Conservation (phyloP, 345 rosid genomes). For the Populus alba region DNA sequence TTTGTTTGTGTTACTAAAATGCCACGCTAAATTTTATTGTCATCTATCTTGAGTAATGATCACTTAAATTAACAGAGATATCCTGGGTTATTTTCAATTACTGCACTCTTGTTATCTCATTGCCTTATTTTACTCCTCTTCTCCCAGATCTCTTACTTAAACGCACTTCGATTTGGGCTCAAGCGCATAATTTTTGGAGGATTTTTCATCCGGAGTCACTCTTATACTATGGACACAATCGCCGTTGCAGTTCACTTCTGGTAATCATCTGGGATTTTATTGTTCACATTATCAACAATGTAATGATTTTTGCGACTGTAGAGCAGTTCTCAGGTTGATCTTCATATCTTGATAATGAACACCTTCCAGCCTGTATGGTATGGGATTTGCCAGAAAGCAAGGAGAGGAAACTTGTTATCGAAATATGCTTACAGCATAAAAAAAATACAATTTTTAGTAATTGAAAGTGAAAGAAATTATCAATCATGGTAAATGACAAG, state of each 20-base stretch:
- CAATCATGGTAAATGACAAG: neutral
- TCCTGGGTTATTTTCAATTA: neutral
- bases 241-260: conserved; percentile 98
- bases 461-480: neutral
- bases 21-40: neutral
- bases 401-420: neutral
- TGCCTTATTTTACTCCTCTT: conserved; percentile 3
- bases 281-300: neutral
- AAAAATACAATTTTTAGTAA: neutral
- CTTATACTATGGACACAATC: conserved; percentile 98
- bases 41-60: neutral
- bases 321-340: neutral
- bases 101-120: neutral
- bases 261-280: conserved; percentile 30
- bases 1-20: neutral
- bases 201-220: conserved; percentile 94
- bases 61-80: neutral
- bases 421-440: neutral
- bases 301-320: neutral
- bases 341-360: neutral
- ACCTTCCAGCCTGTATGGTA: neutral
- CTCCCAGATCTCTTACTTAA: conserved; percentile 79
- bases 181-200: conserved; percentile 97
- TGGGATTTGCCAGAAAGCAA: neutral
- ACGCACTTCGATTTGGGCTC: conserved; percentile 91